A percentile compares a stretch with the other conserved stretches of the same genome.
Evolutionary conservation across 1,139 yeast species (phyloP).

Genomic region (Hyphopichia wangnamkhiaoensis): DNA sequence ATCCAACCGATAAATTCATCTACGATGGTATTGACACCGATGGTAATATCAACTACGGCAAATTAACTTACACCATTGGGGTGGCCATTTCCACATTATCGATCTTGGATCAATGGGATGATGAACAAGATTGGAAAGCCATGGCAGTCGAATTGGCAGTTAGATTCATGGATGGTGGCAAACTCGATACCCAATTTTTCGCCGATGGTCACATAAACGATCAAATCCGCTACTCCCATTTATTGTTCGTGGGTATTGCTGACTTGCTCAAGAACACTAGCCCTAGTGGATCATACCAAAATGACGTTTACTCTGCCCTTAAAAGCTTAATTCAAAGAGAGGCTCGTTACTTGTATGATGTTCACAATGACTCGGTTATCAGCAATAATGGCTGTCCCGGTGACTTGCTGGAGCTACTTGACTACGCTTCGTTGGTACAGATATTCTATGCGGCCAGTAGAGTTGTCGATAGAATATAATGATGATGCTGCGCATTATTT

Average conservation of each 20-base stretch:
- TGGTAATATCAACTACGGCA: conserved; percentile 15
- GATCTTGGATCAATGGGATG: conserved; percentile 9
- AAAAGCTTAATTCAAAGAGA: conserved; percentile 22
- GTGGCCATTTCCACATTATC: conserved; percentile 17
- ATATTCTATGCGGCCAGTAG: conserved; percentile 20
- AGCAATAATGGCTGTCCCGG: background rate
- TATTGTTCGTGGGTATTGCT: conserved; percentile 21
- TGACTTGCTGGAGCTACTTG: conserved; percentile 11
- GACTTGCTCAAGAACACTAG: conserved; percentile 18
- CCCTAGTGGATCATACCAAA: conserved; percentile 17
- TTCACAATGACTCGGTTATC: conserved; percentile 4
- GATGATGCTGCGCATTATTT: no score
- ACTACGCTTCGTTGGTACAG: conserved; percentile 22
- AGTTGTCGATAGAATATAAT: conserved; percentile 15
- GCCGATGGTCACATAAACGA: conserved; percentile 20
- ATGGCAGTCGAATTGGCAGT: conserved; percentile 19
- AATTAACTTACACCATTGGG: conserved; percentile 22
- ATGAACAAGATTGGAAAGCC: conserved; percentile 14
- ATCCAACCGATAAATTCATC: conserved; percentile 16
- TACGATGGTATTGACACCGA: conserved; percentile 17
- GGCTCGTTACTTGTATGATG: conserved; percentile 23
- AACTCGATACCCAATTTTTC: conserved; percentile 11
- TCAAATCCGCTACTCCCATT: conserved; percentile 18
- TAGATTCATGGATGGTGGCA: conserved; percentile 14
- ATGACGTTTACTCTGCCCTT: conserved; percentile 18